Conservation (phyloP, 2,329 filamentous ascomycete genomes). For the Rhynchosporium graminicola region DNA sequence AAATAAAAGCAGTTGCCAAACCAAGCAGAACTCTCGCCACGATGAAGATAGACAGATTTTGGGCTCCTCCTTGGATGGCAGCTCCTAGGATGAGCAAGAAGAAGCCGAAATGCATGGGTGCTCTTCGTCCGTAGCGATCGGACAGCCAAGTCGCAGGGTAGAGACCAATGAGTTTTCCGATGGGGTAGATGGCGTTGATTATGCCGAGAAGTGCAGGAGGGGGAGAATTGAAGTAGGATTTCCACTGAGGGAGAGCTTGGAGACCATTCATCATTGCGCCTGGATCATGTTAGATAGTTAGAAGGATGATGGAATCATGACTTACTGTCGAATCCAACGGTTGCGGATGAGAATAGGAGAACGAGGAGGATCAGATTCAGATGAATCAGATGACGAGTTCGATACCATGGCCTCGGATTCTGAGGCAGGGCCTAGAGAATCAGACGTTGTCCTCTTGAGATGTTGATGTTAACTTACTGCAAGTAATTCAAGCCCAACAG, state of each 20-base stretch:
- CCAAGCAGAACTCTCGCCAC: constrained; percentile 44
- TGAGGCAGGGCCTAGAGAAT: constrained; percentile 1
- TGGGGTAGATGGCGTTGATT: constrained; percentile 39
- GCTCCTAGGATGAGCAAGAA: constrained; percentile 43
- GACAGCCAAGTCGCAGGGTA: constrained; percentile 41
- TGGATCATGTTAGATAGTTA: not conserved
- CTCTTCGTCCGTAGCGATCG: constrained; percentile 39
- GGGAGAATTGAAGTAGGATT: constrained; percentile 40
- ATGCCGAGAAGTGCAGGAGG: constrained; percentile 39
- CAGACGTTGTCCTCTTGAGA: not conserved
- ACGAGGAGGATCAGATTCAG: constrained; percentile 31
- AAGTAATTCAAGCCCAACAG: constrained; percentile 4
- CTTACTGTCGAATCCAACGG: constrained; percentile 30
- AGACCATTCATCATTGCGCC: constrained; percentile 42
- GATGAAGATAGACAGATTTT: constrained; percentile 43
- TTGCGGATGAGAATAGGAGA: constrained; percentile 26
- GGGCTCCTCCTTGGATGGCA: constrained; percentile 43
- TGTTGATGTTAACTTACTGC: not conserved
- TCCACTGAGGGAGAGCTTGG: constrained; percentile 44
- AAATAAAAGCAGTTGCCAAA: constrained; percentile 45
- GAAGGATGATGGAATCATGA: not conserved
- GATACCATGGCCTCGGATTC: constrained; percentile 12
- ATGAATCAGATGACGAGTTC: constrained; percentile 23
- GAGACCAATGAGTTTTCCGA: constrained; percentile 43
- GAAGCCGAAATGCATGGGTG: constrained; percentile 37